Evolutionary conservation across 202 grass and related monocot genomes (phyloP).

Genomic region (Carex sylvatica): DNA sequence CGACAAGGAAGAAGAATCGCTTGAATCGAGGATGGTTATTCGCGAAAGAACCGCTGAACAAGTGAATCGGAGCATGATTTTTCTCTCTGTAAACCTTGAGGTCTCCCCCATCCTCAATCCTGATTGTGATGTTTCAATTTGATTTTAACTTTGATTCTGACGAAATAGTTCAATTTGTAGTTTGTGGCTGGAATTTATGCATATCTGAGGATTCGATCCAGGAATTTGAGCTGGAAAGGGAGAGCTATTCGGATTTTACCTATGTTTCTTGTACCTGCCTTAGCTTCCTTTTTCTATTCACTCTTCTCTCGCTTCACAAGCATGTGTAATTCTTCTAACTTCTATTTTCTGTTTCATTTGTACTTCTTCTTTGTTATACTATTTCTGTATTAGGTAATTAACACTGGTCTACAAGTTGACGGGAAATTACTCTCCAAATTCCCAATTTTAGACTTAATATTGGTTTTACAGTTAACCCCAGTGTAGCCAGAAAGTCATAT

Average conservation of each 20-base stretch:
- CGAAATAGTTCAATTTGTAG: slow-evolving; percentile 25
- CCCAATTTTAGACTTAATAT: neutral
- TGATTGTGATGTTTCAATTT: neutral
- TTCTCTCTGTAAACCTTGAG: slow-evolving; percentile 27
- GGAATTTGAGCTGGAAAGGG: slow-evolving; percentile 36
- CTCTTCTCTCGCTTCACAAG: slow-evolving; percentile 44
- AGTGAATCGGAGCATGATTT: slow-evolving; percentile 20
- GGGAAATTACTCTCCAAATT: neutral
- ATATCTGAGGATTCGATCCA: slow-evolving; percentile 46
- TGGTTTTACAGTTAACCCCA: neutral
- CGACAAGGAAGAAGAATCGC: slow-evolving; percentile 12
- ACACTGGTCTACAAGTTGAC: neutral
- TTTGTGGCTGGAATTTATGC: slow-evolving; percentile 47
- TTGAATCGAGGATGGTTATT: slow-evolving; percentile 19
- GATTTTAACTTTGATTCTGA: slow-evolving; percentile 1
- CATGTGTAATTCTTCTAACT: slow-evolving; percentile 39
- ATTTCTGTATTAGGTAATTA: neutral
- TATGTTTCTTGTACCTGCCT: slow-evolving; percentile 41
- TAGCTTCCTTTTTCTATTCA: slow-evolving; percentile 39
- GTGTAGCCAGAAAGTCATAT: neutral
- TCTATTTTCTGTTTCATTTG: neutral
- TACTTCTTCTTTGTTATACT: neutral
- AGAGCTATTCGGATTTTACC: slow-evolving; percentile 36
- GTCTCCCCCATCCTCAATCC: neutral
- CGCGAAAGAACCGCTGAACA: slow-evolving; percentile 4